Evolutionary conservation across 306 rosid species (phyloP), one percentile per base, ranked within the genome.

Genomic region (Casuarina glauca): DNA sequence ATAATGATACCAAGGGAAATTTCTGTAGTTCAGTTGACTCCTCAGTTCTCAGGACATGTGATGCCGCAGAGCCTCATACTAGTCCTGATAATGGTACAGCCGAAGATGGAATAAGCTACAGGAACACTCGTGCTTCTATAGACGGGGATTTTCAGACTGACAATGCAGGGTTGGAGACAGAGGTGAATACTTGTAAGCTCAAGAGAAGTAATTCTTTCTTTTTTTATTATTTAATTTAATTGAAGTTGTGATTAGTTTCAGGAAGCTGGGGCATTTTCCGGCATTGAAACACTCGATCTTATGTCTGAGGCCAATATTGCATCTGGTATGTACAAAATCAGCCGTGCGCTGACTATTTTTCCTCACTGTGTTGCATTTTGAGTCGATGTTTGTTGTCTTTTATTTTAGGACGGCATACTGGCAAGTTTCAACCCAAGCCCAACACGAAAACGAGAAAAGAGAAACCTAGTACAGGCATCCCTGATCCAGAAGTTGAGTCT

Each of bases 371-470:
- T 66, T 62, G 38, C 60, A 11, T 49, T 76, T 45, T 52, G 41
- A 61, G 54, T 51, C 19, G 4, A 49, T 77, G 19, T 12, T 41
- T 10, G 3, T 39, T 36, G 9, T 26, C 64, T 26, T n/a, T 75
- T 17, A 43, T 17, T 35, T 76, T 26, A 87, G 90, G 76, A 74
- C 48, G 20, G 73, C 76, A 42, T 57, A 72, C 66, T 82, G 74
- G 68, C 35, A 87, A 82, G 62, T 80, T 77, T 74, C 77, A n/a
- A 70, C 85, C 90, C 63, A 84, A 78, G 72, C 85, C 84, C 67
- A 75, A 66, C 43, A 73, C 68, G 44, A 83, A 68, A 68, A 80
- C 69, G 20, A 74, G 78, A 44, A 79, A 73, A 48, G 80, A 75
- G 44, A 81, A 78, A 73, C 15, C 69, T 55, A 44, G 73, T 63